A percentile compares a stretch with the other conserved stretches of the same genome.
These are phyloP conservation scores for Chaetothyriales sp. DNA, from an alignment of 2,329 filamentous ascomycete species.

Conservation along the genomic window DNA sequence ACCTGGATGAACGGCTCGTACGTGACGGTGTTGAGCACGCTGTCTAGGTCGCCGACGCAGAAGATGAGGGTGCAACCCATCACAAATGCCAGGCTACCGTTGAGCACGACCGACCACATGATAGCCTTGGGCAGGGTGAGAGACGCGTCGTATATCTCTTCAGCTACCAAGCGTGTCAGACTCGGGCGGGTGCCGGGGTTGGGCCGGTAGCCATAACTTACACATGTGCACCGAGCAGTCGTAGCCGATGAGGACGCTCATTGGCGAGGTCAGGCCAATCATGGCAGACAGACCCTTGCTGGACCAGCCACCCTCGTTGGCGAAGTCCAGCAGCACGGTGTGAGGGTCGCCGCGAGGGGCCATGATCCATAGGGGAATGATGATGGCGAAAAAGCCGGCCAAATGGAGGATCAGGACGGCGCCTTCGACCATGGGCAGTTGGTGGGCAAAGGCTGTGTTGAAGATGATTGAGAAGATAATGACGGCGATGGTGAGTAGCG, in stretches of 20 bases:
- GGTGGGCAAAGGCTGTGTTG: constrained; percentile 16
- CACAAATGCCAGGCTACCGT: constrained; percentile 34
- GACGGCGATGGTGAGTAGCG: constrained; percentile 19
- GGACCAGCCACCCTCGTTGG: constrained; percentile 27
- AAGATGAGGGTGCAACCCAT: constrained; percentile 17
- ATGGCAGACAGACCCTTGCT: constrained; percentile 13
- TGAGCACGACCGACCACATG: constrained; percentile 35
- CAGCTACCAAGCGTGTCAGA: constrained; percentile 17
- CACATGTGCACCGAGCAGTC: constrained; percentile 5
- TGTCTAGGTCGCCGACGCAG: constrained; percentile 35
- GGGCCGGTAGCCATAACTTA: background rate
- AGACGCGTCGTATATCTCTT: constrained; percentile 37
- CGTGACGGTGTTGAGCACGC: constrained; percentile 36
- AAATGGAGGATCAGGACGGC: constrained; percentile 38
- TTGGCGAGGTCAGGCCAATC: constrained; percentile 16
- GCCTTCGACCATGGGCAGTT: constrained; percentile 36
- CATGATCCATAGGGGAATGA: constrained; percentile 29
- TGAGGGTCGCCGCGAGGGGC: constrained; percentile 23
- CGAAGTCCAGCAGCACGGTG: constrained; percentile 26
- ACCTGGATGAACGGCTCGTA: constrained; percentile 26
- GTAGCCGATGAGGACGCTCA: constrained; percentile 8
- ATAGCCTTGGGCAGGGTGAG: constrained; percentile 35
- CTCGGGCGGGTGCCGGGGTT: no score
- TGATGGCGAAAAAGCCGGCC: constrained; percentile 31
- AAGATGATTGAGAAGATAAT: constrained; percentile 19